A percentile compares a stretch with the other conserved stretches of the same genome.
These are phyloP conservation scores for Gossypium sturtianum DNA, from an alignment of 345 rosid genomes.

Conservation along the genomic window DNA sequence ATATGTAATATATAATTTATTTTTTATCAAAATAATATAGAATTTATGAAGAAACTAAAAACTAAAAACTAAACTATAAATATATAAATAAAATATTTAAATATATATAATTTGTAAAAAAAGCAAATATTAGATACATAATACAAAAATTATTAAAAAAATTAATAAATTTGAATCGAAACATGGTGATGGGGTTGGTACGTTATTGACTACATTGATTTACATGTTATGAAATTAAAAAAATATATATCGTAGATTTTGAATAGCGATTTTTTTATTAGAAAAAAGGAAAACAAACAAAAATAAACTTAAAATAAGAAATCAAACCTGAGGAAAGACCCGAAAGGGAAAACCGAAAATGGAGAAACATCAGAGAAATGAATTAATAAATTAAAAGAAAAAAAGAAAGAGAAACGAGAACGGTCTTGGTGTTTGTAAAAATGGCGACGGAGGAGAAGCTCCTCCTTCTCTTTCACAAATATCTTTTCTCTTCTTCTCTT, in stretches of 20 bases:
- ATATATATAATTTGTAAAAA: too few species aligned
- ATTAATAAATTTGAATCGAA: not conserved
- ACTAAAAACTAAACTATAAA: too few species aligned
- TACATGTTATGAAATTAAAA: too few species aligned
- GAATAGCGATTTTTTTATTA: too few species aligned
- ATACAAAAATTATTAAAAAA: not conserved
- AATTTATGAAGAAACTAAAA: too few species aligned
- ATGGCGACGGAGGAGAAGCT: conserved; percentile 47
- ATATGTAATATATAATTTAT: too few species aligned
- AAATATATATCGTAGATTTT: too few species aligned
- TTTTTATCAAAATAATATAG: too few species aligned
- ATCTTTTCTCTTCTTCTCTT: conserved; percentile 15
- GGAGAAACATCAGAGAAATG: not conserved
- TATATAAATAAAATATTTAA: too few species aligned
- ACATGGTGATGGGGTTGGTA: too few species aligned
- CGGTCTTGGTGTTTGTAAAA: conserved; percentile 20
- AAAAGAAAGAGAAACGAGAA: conserved; percentile 15
- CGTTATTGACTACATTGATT: too few species aligned
- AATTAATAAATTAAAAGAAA: not conserved
- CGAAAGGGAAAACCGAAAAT: not conserved
- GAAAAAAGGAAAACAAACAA: not conserved
- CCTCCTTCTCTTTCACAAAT: conserved; percentile 29
- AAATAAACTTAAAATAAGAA: not conserved
- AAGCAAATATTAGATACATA: not conserved
- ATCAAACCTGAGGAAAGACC: not conserved